phyloP scores from a whole-genome alignment of 2,329 filamentous ascomycete species.

The Pyricularia pennisetigena region DNA sequence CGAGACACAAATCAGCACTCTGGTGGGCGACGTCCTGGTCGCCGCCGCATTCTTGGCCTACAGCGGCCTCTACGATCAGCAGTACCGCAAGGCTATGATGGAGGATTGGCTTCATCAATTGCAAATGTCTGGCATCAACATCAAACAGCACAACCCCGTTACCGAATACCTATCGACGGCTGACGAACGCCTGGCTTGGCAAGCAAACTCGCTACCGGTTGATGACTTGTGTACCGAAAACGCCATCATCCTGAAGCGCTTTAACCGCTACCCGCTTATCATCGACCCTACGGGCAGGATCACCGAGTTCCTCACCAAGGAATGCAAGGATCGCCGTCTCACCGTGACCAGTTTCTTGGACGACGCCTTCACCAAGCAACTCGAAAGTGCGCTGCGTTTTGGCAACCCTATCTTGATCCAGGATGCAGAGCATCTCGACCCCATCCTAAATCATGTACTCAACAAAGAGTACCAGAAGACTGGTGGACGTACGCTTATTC shows the following conservation, averaged over 20 bases:
- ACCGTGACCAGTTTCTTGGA: constrained; percentile 98
- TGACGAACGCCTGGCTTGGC: constrained; percentile 90
- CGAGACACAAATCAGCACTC: constrained; percentile 92
- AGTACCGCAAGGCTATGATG: constrained; percentile 94
- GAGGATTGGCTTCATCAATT: constrained; percentile 97
- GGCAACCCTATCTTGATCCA: constrained; percentile 98
- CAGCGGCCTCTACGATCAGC: constrained; percentile 93
- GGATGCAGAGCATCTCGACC: constrained; percentile 93
- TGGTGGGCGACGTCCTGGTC: constrained; percentile 90
- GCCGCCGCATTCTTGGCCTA: constrained; percentile 98
- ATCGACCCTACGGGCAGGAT: constrained; percentile 95
- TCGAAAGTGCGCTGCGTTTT: constrained; percentile 93
- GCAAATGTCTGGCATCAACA: constrained; percentile 82
- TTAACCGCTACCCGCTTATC: constrained; percentile 96
- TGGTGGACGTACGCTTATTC: constrained; percentile 92
- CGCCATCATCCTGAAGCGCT: constrained; percentile 91
- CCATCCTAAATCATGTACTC: constrained; percentile 94
- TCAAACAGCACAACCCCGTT: constrained; percentile 87
- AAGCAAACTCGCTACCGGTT: constrained; percentile 84
- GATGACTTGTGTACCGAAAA: constrained; percentile 98
- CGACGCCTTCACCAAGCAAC: constrained; percentile 93
- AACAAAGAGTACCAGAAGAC: constrained; percentile 99
- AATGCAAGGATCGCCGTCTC: constrained; percentile 85
- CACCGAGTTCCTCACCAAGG: constrained; percentile 89
- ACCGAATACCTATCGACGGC: constrained; percentile 96